phyloP scores from a whole-genome alignment of 345 rosid genomes.

The Salix koriyanagi region DNA sequence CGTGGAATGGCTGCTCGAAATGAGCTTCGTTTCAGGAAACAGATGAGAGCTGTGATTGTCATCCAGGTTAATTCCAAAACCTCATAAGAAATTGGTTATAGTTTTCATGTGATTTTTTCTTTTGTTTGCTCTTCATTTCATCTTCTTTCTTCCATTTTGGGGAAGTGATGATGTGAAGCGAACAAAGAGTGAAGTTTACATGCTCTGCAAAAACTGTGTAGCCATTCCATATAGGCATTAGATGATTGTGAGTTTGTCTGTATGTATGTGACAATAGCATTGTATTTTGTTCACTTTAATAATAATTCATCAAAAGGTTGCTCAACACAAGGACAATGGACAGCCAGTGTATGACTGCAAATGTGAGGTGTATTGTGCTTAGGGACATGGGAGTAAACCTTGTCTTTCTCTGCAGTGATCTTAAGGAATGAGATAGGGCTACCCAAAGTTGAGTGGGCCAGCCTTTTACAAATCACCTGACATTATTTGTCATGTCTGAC shows the following conservation, averaged over 20 bases:
- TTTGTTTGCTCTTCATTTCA: neutral
- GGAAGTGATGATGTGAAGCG: slow-evolving; percentile 1
- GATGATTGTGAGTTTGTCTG: neutral
- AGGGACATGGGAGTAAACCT: neutral
- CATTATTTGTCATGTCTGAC: neutral
- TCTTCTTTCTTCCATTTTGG: neutral
- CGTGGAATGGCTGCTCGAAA: slow-evolving; percentile 88
- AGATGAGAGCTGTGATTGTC: slow-evolving; percentile 59
- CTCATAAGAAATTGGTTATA: neutral
- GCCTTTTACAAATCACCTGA: neutral
- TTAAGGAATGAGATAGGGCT: neutral
- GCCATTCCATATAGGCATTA: neutral
- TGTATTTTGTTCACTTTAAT: neutral
- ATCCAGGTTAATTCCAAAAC: slow-evolving; percentile 55
- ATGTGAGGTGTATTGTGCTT: neutral
- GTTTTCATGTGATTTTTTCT: slow-evolving; percentile 4
- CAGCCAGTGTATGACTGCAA: neutral
- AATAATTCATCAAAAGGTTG: neutral
- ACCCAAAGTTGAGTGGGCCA: neutral
- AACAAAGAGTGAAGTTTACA: neutral
- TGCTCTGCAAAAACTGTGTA: neutral
- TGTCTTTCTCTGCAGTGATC: neutral
- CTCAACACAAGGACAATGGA: neutral
- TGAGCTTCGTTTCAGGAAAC: slow-evolving; percentile 62
- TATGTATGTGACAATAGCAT: neutral